These are phyloP conservation scores for Cercophora samala DNA, from an alignment of 495 filamentous ascomycete genomes.

Conservation along the genomic window DNA sequence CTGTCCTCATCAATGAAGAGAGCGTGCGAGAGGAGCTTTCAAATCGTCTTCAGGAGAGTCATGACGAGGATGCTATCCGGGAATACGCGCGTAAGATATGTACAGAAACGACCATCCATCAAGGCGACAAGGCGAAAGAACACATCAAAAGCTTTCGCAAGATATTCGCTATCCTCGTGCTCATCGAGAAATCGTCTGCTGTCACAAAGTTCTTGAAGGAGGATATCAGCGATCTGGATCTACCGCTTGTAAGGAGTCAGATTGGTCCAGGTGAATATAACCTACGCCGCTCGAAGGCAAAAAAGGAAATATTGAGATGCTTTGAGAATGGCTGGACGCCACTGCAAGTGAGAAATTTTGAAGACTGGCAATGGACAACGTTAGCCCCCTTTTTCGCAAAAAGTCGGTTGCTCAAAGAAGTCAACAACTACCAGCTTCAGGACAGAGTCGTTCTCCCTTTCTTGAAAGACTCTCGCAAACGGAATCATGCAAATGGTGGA, in stretches of 20 bases:
- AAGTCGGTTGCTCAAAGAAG: slow-evolving; percentile 5
- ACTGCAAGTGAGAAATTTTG: slow-evolving; percentile 16
- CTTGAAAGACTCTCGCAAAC: slow-evolving; percentile 3
- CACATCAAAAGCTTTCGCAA: slow-evolving; percentile 9
- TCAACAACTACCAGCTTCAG: slow-evolving; percentile 9
- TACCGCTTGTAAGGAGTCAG: slow-evolving; percentile 21
- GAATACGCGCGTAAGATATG: background rate
- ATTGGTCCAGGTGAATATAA: background rate
- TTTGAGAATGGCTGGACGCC: slow-evolving; percentile 7
- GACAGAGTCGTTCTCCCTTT: slow-evolving; percentile 16
- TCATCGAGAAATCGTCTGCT: slow-evolving; percentile 14
- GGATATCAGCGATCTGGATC: slow-evolving; percentile 20
- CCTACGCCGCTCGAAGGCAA: slow-evolving; percentile 8
- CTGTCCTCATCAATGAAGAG: background rate
- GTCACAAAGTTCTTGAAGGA: slow-evolving; percentile 24
- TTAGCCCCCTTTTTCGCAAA: slow-evolving; percentile 19
- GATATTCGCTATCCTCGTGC: slow-evolving; percentile 29
- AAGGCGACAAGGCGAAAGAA: background rate
- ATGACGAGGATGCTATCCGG: background rate
- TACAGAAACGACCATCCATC: background rate
- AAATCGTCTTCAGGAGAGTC: background rate
- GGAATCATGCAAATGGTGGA: too few relatives aligned
- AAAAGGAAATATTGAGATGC: too few relatives aligned
- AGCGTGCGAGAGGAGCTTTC: background rate
- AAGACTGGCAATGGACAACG: slow-evolving; percentile 19